Evolutionary conservation across 176 grass and related monocot genomes (phyloP), one percentile per base, ranked within the genome.

Genomic region (Leersia perrieri): DNA sequence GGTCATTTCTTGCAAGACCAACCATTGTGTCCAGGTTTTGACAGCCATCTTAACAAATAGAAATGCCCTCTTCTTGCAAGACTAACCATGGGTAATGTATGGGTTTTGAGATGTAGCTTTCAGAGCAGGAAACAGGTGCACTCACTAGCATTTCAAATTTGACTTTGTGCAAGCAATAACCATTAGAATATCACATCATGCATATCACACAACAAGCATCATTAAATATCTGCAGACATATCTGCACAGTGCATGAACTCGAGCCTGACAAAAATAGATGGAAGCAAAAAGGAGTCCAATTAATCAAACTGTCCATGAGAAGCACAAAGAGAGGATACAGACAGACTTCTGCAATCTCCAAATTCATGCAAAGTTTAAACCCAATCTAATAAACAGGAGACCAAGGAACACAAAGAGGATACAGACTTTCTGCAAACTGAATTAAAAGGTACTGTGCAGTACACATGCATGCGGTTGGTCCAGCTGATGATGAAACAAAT

Each of bases 341-440:
- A 82, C 80, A 65, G 39, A 51, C 28, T 65, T 28, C 57, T 11
- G 26, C 22, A 64, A 41, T 82, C 38, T 63, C 45, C 71, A 73
- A 33, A 32, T 18, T 23, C 20, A 73, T 27, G 10, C 44, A 49
- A 60, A 60, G 18, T 53, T 33, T 33, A 33, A 81, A 62, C 35
- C 79, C 35, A 71, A 45, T 58, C 60, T 25, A 71, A 40, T 34
- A 71, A 15, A 47, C 1, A 45, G 69, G 28, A 5, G 39, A 10
- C 1, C 32, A 71, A 18, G 15, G 11, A 15, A 9, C 20, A 81
- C 15, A 47, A 53, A 53, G 16, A 53, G 27, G 28, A 51, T 53
- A 72, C 28, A 32, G 9, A 58, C n/a, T 25, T 72, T 73, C 44
- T 58, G 22, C 53, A 58, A 63, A 63, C 75, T 10, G 8, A 41